Evolutionary conservation across 352 stramenopile genomes (phyloP), one percentile per base, ranked within the genome.

Genomic region (Phytophthora pinifolia): DNA sequence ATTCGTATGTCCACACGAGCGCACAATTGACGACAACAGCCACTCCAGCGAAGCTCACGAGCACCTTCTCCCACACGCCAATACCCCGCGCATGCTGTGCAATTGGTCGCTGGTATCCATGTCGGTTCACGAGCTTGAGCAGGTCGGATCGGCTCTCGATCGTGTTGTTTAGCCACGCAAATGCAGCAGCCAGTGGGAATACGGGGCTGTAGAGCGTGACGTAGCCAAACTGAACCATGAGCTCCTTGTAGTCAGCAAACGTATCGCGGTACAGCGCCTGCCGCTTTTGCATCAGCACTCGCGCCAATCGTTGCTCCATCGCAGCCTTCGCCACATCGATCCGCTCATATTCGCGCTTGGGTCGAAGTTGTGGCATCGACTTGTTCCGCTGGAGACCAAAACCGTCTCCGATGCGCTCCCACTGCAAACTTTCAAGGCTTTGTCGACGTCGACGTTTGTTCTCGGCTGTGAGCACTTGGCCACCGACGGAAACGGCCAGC

Each of bases 11-110:
- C 64, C 76, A 94, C 54, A 98, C 89, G n/a, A 98, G 73, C 20
- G 86, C 91, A 52, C 90, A 97, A 70, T 98, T 98, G 46, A 96
- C 92, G 17, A 98, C 67, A 42, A 98, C 86, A 9, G 89, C 92
- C 67, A 97, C 81, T 0, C 97, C 83, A 1, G 90, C 94, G 18
- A 97, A 89, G 59, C 93, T 88, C 59, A 97, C 89, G 31, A 98
- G 75, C 47, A 98, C 84, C 47, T 93, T 83, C 49, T 96, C 88
- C 93, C 93, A 98, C 20, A 97, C 85, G 30, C 85, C 89, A 57
- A 96, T 93, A n/a, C 91, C 92, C 33, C 88, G 86, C 17, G 90
- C 87, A 62, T 97, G 93, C 62, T 95, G 70, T 3, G 88, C 80
- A 30, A 97, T 65, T 6, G 93, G 90, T 14, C 93, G 76, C 36